phyloP scores from a whole-genome alignment of 768 basidiomycete genomes.

The Scleroderma citrinum region DNA sequence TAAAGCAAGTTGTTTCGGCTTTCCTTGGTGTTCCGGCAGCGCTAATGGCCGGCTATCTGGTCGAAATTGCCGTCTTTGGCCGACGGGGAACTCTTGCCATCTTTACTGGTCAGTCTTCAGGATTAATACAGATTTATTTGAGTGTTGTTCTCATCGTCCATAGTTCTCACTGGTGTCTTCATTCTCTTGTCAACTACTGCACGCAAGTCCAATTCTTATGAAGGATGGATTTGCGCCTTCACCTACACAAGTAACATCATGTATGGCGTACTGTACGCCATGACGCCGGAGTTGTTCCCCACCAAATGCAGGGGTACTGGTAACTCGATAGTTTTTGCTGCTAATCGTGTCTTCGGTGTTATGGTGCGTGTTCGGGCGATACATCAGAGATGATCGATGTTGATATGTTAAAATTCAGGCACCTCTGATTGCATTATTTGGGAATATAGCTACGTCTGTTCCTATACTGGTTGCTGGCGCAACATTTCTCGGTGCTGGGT shows the following conservation, averaged over 20 bases:
- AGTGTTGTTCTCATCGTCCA: not conserved
- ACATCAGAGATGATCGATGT: too few relatives aligned
- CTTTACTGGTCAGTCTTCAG: conserved; percentile 37
- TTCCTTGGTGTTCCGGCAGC: conserved; percentile 57
- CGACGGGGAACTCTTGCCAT: conserved; percentile 48
- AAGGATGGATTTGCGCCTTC: conserved; percentile 57
- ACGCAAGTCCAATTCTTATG: conserved; percentile 42
- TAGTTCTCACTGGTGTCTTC: conserved; percentile 50
- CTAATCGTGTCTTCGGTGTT: conserved; percentile 54
- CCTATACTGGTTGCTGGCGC: conserved; percentile 54
- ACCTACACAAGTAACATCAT: conserved; percentile 52
- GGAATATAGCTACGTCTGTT: conserved; percentile 41
- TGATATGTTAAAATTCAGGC: conserved; percentile 25
- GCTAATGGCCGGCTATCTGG: conserved; percentile 46
- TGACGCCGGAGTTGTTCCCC: conserved; percentile 48
- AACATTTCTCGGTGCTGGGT: conserved; percentile 44
- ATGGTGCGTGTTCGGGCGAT: conserved; percentile 35
- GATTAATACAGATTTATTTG: too few relatives aligned
- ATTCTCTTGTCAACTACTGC: conserved; percentile 54
- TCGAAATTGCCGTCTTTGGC: conserved; percentile 46
- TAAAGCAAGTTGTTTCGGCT: conserved; percentile 50
- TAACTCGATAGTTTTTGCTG: conserved; percentile 44
- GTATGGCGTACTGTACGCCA: conserved; percentile 44
- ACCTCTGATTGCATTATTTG: conserved; percentile 45
- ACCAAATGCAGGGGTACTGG: conserved; percentile 51